Evolutionary conservation across 2,329 filamentous ascomycete species (phyloP).

Genomic region (Pseudocercospora fijiensis): DNA sequence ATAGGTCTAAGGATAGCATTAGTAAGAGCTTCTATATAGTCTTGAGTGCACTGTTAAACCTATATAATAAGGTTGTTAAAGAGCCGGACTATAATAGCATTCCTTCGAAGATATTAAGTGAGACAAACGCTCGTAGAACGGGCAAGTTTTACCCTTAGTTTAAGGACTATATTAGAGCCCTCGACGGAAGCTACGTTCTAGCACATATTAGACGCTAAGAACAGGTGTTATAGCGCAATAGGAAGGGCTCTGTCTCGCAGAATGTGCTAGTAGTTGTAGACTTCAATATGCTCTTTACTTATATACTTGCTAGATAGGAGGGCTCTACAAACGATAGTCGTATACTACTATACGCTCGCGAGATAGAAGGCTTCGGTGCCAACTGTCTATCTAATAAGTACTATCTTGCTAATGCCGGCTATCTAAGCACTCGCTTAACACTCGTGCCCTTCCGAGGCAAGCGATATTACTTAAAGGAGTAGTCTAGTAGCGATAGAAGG

Average conservation of each 20-base stretch:
- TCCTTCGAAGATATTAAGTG: background rate
- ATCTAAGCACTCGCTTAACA: background rate
- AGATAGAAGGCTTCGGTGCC: background rate
- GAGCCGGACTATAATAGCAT: background rate
- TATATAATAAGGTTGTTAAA: slow-evolving; percentile 1
- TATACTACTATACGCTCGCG: background rate
- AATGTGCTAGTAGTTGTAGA: slow-evolving; percentile 8
- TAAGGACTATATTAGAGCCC: background rate
- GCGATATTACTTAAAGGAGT: background rate
- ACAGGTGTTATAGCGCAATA: background rate
- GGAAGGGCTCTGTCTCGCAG: background rate
- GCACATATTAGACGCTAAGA: background rate
- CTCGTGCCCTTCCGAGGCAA: background rate
- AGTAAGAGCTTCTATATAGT: background rate
- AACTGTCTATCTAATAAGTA: background rate
- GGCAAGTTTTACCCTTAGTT: background rate
- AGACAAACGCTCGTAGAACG: background rate
- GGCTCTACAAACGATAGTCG: slow-evolving; percentile 4
- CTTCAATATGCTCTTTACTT: slow-evolving; percentile 10
- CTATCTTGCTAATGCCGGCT: too few species aligned
- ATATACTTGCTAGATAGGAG: slow-evolving; percentile 6
- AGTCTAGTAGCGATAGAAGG: background rate
- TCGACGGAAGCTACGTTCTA: background rate
- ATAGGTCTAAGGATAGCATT: background rate
- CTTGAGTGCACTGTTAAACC: background rate